Evolutionary conservation across 2,329 filamentous ascomycete genomes (phyloP), one percentile per base, ranked within the genome.

Genomic region (Aspergillus texensis): DNA sequence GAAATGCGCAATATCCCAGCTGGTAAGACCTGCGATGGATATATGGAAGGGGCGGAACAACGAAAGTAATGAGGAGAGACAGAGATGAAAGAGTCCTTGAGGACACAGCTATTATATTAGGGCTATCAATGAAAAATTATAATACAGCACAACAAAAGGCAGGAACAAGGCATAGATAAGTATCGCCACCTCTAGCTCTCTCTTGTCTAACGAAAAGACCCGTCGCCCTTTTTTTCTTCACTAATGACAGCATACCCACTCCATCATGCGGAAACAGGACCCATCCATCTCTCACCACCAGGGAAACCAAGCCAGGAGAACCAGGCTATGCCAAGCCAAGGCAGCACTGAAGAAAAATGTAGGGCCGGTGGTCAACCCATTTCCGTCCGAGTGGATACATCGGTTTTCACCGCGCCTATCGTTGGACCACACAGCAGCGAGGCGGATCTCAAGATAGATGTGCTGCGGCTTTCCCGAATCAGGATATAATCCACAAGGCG

Each of bases 351-450:
- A 32, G 50, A 28, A 53, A 53, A 53, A 53, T 6, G 16, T n/a
- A 53, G 50, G 50, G 30, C 50, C 26, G 50, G 11, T 36, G 24
- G 32, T 54, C 52, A 26, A 36, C 32, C 52, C 52, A 55, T 55
- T 24, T 26, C 52, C 32, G 14, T 24, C 32, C n/a, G 32, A 36
- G 52, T 55, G 52, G 52, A 55, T 55, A 39, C 52, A 55, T 55
- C 52, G 32, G 52, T 39, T 39, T 36, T 55, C 52, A 16, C 52
- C 52, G 32, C 14, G 8, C 32, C 52, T 55, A 39, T 26, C 32
- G 52, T 55, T 55, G 52, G n/a, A 55, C 32, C 52, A 55, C 52
- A 21, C 32, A 24, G 26, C 28, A 9, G n/a, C 14, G 6, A 30
- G 30, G 9, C 28, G 48, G 48, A 52, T 34, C 46, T 19, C 5